Percentiles rank a stretch among this genome's conserved stretches.
phyloP scores from a whole-genome alignment of 352 stramenopile species.

The Saprolegnia parasitica region DNA sequence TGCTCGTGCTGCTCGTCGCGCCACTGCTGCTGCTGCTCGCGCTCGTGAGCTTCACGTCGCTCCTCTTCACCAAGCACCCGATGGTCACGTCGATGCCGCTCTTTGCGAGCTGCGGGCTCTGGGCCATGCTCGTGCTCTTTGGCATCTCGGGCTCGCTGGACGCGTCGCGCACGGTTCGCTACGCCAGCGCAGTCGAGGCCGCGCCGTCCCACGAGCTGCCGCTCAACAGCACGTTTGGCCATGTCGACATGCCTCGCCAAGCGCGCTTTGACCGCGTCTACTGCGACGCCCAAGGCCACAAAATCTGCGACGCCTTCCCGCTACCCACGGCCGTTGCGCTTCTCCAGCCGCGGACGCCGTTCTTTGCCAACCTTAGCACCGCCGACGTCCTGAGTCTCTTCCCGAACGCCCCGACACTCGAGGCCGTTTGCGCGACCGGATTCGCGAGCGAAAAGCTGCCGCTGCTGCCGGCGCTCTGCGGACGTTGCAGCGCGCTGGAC shows the following conservation, averaged over 20 bases:
- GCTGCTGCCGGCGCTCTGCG: background rate
- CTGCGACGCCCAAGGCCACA: conserved; percentile 5
- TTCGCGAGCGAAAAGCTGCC: background rate
- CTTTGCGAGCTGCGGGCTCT: background rate
- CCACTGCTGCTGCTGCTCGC: background rate
- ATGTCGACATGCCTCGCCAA: background rate
- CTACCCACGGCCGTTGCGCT: background rate
- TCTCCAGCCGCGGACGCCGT: background rate
- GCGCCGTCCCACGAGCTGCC: background rate
- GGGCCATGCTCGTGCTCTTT: conserved; percentile 1
- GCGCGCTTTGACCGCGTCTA: background rate
- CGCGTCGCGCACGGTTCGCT: background rate
- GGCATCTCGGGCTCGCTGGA: conserved; percentile 2
- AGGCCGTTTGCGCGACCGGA: background rate
- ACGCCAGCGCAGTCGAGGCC: background rate
- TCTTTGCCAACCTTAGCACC: background rate
- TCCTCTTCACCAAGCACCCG: conserved; percentile 7
- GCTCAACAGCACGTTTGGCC: background rate
- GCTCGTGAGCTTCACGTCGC: background rate
- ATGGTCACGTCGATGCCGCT: conserved; percentile 7
- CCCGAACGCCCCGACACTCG: background rate
- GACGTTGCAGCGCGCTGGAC: background rate
- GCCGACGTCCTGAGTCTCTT: background rate
- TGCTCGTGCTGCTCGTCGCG: conserved; percentile 4
- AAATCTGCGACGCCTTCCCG: background rate